Conservation (phyloP, 1,139 yeast genomes). For the Lodderomyces beijingensis region DNA sequence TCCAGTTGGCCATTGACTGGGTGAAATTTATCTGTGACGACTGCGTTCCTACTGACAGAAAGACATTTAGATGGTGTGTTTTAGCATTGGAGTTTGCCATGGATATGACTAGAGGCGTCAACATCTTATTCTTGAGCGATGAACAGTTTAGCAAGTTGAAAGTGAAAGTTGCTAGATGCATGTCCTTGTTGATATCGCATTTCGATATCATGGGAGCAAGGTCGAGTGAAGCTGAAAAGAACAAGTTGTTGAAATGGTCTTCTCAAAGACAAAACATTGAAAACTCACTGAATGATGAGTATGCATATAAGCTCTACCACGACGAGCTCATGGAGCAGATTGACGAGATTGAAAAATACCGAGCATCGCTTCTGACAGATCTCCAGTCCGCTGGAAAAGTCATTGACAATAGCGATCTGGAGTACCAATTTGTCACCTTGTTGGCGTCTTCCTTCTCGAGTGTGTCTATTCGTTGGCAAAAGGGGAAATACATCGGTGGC, state of each 20-base stretch:
- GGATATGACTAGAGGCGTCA: conserved; percentile 91
- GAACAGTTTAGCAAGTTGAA: conserved; percentile 71
- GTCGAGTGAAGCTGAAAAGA: conserved; percentile 75
- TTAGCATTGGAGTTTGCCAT: conserved; percentile 92
- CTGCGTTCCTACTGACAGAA: conserved; percentile 86
- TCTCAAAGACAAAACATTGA: conserved; percentile 41
- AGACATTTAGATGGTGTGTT: conserved; percentile 94
- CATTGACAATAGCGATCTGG: conserved; percentile 80
- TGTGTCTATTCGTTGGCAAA: conserved; percentile 95
- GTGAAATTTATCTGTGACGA: conserved; percentile 90
- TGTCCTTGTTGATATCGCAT: conserved; percentile 89
- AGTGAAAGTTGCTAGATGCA: conserved; percentile 87
- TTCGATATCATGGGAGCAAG: conserved; percentile 98
- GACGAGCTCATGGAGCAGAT: conserved; percentile 60
- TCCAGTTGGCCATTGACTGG: conserved; percentile 84
- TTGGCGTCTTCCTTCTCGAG: conserved; percentile 88
- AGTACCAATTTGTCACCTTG: conserved; percentile 80
- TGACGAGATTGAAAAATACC: conserved; percentile 51
- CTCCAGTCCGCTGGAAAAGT: conserved; percentile 75
- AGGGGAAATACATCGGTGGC: conserved; percentile 89
- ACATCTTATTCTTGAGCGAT: conserved; percentile 74
- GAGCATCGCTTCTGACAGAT: conserved; percentile 48
- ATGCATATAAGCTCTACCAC: conserved; percentile 49
- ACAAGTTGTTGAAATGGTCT: conserved; percentile 49
- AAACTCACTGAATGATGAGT: conserved; percentile 58